phyloP scores from a whole-genome alignment of 2,329 filamentous ascomycete genomes.

The Didymella pomorum region DNA sequence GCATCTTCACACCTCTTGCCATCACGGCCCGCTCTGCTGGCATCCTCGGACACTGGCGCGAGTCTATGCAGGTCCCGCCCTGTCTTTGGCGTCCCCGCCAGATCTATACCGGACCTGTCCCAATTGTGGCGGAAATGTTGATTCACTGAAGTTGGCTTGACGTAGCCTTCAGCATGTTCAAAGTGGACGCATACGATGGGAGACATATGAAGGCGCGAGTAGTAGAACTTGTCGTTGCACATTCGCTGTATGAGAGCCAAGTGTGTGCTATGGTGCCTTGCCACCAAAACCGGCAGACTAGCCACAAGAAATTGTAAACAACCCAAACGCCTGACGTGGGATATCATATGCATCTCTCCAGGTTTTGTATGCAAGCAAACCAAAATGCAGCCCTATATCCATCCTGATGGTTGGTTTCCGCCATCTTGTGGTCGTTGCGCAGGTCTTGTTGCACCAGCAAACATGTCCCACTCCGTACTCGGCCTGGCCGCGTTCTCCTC shows the following conservation, averaged over 20 bases:
- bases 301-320: not conserved
- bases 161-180: not conserved
- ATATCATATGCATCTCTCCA: conserved; percentile 21
- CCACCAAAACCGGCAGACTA: not conserved
- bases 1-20: conserved; percentile 2
- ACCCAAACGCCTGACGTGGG: conserved; percentile 16
- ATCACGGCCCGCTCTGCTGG: conserved; percentile 1
- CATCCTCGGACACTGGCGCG: conserved; percentile 2
- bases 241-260: too few relatives aligned
- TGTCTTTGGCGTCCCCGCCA: not conserved
- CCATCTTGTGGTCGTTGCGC: conserved; percentile 17
- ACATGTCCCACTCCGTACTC: conserved; percentile 38
- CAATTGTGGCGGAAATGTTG: not conserved
- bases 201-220: not conserved
- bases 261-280: not conserved
- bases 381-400: conserved; percentile 6
- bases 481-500: conserved; percentile 6
- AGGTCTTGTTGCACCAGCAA: conserved; percentile 28
- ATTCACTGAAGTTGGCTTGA: not conserved
- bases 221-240: too few relatives aligned
- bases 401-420: conserved; percentile 7
- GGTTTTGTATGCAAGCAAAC: conserved; percentile 6
- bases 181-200: not conserved
- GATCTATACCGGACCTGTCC: not conserved
- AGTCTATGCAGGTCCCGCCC: not conserved